Conservation (phyloP, 2,329 filamentous ascomycete species). For the Rhexocercosporidium sp. region DNA sequence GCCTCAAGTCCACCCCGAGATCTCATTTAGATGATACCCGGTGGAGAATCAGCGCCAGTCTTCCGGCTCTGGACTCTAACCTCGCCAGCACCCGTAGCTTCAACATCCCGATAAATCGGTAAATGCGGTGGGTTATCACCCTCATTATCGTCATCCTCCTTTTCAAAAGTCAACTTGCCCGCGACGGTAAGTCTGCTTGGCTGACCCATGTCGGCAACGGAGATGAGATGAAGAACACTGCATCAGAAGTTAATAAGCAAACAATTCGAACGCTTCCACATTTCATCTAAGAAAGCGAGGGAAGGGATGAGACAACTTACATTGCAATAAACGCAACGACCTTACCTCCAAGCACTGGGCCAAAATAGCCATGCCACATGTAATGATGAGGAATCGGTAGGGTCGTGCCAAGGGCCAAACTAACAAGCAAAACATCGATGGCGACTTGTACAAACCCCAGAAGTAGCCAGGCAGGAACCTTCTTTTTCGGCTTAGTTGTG, state of each 20-base stretch:
- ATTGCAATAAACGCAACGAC: background rate
- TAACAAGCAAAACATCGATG: background rate
- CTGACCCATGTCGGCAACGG: conserved; percentile 1
- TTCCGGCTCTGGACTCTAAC: background rate
- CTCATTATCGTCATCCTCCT: background rate
- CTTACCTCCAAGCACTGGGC: background rate
- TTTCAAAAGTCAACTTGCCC: background rate
- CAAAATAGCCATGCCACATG: background rate
- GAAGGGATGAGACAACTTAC: background rate
- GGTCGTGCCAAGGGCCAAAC: background rate
- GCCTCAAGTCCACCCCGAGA: background rate
- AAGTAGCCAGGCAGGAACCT: background rate
- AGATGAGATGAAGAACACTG: background rate
- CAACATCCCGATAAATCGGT: background rate
- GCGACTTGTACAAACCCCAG: background rate
- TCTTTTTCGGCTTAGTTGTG: background rate
- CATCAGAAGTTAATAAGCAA: background rate
- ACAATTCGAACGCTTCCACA: background rate
- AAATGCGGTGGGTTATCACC: background rate
- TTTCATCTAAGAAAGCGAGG: no score
- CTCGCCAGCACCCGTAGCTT: background rate
- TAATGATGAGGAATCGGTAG: background rate
- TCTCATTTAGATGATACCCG: background rate
- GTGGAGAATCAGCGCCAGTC: conserved; percentile 2
- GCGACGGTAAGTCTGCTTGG: background rate